Evolutionary conservation across 306 rosid species (phyloP).

Genomic region (Rosa persica): DNA sequence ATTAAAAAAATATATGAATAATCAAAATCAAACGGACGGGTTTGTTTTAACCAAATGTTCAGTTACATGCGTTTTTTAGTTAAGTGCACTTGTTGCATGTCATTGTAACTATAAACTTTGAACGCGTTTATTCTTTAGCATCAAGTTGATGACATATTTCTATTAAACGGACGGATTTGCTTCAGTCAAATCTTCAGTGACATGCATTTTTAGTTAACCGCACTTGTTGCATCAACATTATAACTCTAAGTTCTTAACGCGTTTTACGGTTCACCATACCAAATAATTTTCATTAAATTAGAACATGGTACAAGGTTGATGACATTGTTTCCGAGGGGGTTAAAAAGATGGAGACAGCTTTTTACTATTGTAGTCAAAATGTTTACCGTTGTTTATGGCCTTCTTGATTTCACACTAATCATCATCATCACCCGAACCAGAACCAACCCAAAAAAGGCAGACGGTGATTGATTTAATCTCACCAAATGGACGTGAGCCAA

Average conservation of each 20-base stretch:
- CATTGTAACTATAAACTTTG: too few relatives aligned
- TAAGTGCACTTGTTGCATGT: too few relatives aligned
- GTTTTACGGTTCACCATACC: too few relatives aligned
- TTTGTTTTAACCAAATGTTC: too few relatives aligned
- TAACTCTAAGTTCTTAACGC: background rate
- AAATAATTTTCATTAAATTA: too few relatives aligned
- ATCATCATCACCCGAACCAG: background rate
- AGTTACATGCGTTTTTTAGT: too few relatives aligned
- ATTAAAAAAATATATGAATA: too few relatives aligned
- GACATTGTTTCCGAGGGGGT: background rate
- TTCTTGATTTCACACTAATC: conserved; percentile 14
- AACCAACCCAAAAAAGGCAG: background rate
- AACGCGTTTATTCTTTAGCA: too few relatives aligned
- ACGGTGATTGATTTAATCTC: too few relatives aligned
- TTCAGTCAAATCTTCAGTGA: background rate
- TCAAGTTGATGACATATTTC: background rate
- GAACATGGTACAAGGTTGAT: background rate
- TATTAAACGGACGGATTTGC: background rate
- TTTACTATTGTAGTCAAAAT: conserved; percentile 29
- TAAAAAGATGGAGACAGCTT: background rate
- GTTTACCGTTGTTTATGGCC: conserved; percentile 11
- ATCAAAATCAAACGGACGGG: too few relatives aligned
- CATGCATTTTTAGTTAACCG: too few relatives aligned
- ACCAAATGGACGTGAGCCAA: conserved; percentile 26
- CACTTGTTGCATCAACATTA: too few relatives aligned